phyloP scores from a whole-genome alignment of 441 rosid genomes.

The Corymbia calophylla region DNA sequence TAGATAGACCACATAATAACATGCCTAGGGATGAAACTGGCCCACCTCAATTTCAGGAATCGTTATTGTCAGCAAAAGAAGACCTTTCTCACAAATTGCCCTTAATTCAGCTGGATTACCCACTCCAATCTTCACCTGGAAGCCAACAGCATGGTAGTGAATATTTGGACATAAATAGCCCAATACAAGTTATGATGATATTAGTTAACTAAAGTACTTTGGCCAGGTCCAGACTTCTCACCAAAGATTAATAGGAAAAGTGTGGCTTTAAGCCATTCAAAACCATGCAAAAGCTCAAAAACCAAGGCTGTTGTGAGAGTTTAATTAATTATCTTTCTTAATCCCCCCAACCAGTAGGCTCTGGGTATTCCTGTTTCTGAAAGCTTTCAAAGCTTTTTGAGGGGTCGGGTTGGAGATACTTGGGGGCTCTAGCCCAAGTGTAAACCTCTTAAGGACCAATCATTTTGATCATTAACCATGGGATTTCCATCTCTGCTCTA shows the following conservation, averaged over 20 bases:
- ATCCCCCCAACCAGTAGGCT: background rate
- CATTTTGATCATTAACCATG: background rate
- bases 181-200: background rate
- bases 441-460: background rate
- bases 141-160: constrained; percentile 1
- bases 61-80: constrained; percentile 86
- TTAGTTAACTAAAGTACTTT: background rate
- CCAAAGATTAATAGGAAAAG: background rate
- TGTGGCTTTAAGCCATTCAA: background rate
- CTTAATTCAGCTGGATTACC: constrained; percentile 61
- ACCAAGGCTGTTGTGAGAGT: background rate
- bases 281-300: background rate
- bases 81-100: constrained; percentile 90
- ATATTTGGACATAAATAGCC: background rate
- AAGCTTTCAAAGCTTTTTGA: background rate
- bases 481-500: background rate
- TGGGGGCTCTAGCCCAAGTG: background rate
- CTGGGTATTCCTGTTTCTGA: background rate
- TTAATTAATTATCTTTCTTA: background rate
- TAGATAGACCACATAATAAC: background rate
- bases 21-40: constrained; percentile 1
- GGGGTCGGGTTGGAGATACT: background rate
- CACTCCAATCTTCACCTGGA: constrained; percentile 49
- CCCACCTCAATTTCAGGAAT: constrained; percentile 98
- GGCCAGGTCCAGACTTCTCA: background rate